A percentile compares a stretch with the other conserved stretches of the same genome.
phyloP scores from a whole-genome alignment of 2,329 filamentous ascomycete species.

The Dactylellina cionopaga region DNA sequence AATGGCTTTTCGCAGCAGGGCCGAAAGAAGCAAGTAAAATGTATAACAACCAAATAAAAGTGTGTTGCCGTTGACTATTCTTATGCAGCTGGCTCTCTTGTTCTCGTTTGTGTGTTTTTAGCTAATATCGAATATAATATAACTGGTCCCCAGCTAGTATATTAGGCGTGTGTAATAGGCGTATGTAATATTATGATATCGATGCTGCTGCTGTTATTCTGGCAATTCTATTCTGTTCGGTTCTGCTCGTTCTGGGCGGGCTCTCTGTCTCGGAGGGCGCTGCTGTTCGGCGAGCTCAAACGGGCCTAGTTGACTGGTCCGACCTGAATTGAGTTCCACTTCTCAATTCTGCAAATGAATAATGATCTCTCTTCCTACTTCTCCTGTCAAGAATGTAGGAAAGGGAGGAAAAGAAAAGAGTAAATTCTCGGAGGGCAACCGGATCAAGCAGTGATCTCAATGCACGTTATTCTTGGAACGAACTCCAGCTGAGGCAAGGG shows the following conservation, averaged over 20 bases:
- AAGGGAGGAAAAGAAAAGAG: slow-evolving; percentile 1
- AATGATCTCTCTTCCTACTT: too few species aligned
- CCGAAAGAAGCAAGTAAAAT: slow-evolving; percentile 44
- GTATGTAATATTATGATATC: slow-evolving; percentile 16
- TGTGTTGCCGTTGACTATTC: too few species aligned
- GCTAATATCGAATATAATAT: too few species aligned
- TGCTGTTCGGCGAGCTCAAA: slow-evolving; percentile 50
- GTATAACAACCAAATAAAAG: not conserved
- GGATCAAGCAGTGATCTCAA: too few species aligned
- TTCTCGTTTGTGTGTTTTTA: too few species aligned
- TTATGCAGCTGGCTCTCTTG: too few species aligned
- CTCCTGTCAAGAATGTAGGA: not conserved
- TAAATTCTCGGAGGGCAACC: slow-evolving; percentile 1
- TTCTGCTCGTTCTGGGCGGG: too few species aligned
- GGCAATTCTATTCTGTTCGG: too few species aligned
- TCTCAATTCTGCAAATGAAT: not conserved
- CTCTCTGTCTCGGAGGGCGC: not conserved
- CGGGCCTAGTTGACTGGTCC: slow-evolving; percentile 23
- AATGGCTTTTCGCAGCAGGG: not conserved
- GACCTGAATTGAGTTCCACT: slow-evolving; percentile 20
- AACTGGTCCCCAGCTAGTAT: too few species aligned
- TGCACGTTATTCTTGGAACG: slow-evolving; percentile 13
- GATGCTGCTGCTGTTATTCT: not conserved
- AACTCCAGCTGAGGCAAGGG: slow-evolving; percentile 4
- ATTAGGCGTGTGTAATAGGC: slow-evolving; percentile 14